Base-by-base conservation (phyloP, 1,284 basidiomycete species). In the Rhodofomes roseus region DNA sequence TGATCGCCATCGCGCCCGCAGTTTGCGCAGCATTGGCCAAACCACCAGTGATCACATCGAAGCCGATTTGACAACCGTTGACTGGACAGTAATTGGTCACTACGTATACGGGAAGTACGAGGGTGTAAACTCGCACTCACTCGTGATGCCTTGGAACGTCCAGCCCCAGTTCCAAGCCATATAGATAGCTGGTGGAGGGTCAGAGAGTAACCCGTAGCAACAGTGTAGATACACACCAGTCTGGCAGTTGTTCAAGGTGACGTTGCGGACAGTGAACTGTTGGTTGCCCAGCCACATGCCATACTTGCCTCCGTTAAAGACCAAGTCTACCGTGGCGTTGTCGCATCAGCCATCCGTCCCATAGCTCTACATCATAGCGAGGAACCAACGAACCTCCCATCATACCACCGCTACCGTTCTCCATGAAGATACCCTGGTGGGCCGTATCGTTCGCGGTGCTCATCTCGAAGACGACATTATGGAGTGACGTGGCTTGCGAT, bases 371-470 rank as follows among this genome's bases (percentile, higher is more conserved):
- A 48, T n/a, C 39, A 25, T 27, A 11, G 9, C 37, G 14, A 18
- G 1, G 66, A n/a, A n/a, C n/a, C n/a, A n/a, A n/a, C 72, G 36
- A 65, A 79, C 79, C 79, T 48, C 86, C 82, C 86, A 91, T 88
- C 68, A 81, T 87, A 1, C 89, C 89, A 46, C 87, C 87, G 64
- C 83, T 85, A 27, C 87, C 88, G 65, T 90, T 89, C 69, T 91
- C 88, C 84, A 89, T 89, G 71, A 79, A 88, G 56, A 91, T 81
- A 46, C 79, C 71, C 63, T 71, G 85, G 65, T 92, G 89, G 22
- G 78, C 78, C 18, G 79, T 85, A n/a, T 81, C 79, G 25, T 77
- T 44, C 22, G 76, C 83, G 18, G 77, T 77, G 16, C 82, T 83
- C 85, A 90, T 86, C 48, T 87, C 70, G 63, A 91, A 81, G 44